A percentile compares a stretch with the other conserved stretches of the same genome.
Conservation (phyloP, 2,329 filamentous ascomycete genomes). For the Arthroderma sp. region DNA sequence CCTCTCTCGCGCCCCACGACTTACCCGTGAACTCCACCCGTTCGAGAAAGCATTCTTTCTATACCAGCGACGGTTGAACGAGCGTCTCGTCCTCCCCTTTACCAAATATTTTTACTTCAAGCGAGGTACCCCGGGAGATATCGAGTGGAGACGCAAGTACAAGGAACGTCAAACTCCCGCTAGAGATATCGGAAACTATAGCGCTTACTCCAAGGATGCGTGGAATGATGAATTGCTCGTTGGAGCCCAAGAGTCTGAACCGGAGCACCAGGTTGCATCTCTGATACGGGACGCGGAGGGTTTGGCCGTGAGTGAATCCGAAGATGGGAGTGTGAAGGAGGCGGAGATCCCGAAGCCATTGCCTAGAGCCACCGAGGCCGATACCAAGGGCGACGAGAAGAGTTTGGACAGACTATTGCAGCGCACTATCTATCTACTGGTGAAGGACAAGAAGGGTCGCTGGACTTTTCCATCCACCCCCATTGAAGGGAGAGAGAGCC, state of each 20-base stretch:
- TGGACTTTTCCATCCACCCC: slow-evolving; percentile 75
- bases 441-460: slow-evolving; percentile 52
- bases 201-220: slow-evolving; percentile 55
- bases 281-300: slow-evolving; percentile 62
- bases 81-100: slow-evolving; percentile 78
- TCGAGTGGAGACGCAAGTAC: slow-evolving; percentile 84
- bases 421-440: slow-evolving; percentile 74
- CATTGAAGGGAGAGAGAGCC: slow-evolving; percentile 56
- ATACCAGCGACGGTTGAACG: slow-evolving; percentile 93
- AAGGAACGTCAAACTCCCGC: slow-evolving; percentile 62
- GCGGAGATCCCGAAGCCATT: slow-evolving; percentile 58
- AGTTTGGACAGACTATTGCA: slow-evolving; percentile 70
- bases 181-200: slow-evolving; percentile 75
- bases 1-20: slow-evolving; percentile 72
- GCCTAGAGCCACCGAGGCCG: slow-evolving; percentile 62
- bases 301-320: slow-evolving; percentile 20
- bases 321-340: slow-evolving; percentile 28
- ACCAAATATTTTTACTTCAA: slow-evolving; percentile 91
- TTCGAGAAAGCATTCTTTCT: slow-evolving; percentile 93
- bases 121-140: slow-evolving; percentile 65
- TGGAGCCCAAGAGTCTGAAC: slow-evolving; percentile 53
- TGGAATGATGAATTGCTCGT: slow-evolving; percentile 90
- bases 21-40: slow-evolving; percentile 69
- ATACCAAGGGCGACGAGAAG: slow-evolving; percentile 57
- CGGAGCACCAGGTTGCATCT: slow-evolving; percentile 52